Conservation (phyloP, 164 flowering plant species). For the Sextonia rubra region DNA sequence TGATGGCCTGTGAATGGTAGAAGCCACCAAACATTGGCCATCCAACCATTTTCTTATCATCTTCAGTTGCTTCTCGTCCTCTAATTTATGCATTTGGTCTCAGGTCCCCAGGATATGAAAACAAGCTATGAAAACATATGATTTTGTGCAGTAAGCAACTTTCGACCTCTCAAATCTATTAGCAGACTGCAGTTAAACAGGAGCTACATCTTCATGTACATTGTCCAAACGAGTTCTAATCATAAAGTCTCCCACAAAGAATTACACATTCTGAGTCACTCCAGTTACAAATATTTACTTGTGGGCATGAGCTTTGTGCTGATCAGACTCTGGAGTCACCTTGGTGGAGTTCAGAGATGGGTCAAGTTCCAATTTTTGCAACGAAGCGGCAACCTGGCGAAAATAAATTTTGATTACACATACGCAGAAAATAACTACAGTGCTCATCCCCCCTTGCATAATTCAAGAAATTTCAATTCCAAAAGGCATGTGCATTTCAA, state of each 20-base stretch:
- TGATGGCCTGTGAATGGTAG: no score
- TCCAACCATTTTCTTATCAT: no score
- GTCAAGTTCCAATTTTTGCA: not conserved
- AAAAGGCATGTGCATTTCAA: not conserved
- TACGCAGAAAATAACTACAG: not conserved
- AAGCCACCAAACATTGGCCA: no score
- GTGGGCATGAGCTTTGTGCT: not conserved
- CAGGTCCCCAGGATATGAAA: not conserved
- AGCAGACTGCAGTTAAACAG: not conserved
- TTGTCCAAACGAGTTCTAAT: not conserved
- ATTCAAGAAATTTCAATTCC: not conserved
- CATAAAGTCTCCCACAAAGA: not conserved
- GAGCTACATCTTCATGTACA: not conserved
- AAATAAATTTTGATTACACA: no score
- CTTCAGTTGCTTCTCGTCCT: no score
- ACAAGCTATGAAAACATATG: not conserved
- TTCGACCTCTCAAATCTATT: not conserved
- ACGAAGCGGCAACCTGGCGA: not conserved
- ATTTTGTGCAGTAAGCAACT: not conserved
- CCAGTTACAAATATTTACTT: not conserved
- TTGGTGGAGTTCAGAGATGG: not conserved
- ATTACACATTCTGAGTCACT: not conserved
- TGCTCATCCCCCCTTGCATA: not conserved
- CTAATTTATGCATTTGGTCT: not conserved
- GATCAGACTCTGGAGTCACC: not conserved